Base-by-base conservation (phyloP, 306 rosid genomes). In the Psophocarpus tetragonolobus region DNA sequence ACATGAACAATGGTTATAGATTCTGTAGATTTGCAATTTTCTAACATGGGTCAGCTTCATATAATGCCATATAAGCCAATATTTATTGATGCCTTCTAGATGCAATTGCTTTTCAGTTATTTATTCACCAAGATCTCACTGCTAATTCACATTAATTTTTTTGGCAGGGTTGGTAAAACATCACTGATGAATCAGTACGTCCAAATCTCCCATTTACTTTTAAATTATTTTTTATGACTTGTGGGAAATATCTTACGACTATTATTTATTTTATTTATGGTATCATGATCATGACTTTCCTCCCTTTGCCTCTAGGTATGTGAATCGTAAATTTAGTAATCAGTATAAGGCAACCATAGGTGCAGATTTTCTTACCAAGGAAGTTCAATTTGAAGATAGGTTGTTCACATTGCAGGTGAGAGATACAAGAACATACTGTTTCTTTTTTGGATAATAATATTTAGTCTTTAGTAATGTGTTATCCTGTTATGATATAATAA, bases 301-400 rank as follows among this genome's bases (percentile, higher is more conserved):
- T 53, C 65, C 0, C 23, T 32, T n/a, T 79, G 51, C 51, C 71
- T 74, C 38, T 80, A 96, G 99, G 91, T 96, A 96, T 76, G 99
- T 96, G 89, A 96, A 96, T 81, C 97, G 94, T 30, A 96, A 96
- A 86, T 96, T 96, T 75, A 96, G 99, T 62, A 96, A 96, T 88
- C 99, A 96, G 90, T 96, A 96, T 81, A 96, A 96, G 80, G 99
- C 99, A 15, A 96, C 99, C 29, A 96, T 92, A 44, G 99, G 99
- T 80, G 99, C 99, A 8, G 99, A 96, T 88, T 96, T 96, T 84
- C 97, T 96, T 63, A 96, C 99, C 53, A 92, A 96, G 92, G 99
- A 96, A 87, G 97, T 96, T 88, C 99, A 92, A 62, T 91, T 96
- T 83, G 99, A 96, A 75, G 99, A 96, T 64, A 90, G 99, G 87